Conservation (phyloP, 352 stramenopile species). For the Peronospora destructor region DNA sequence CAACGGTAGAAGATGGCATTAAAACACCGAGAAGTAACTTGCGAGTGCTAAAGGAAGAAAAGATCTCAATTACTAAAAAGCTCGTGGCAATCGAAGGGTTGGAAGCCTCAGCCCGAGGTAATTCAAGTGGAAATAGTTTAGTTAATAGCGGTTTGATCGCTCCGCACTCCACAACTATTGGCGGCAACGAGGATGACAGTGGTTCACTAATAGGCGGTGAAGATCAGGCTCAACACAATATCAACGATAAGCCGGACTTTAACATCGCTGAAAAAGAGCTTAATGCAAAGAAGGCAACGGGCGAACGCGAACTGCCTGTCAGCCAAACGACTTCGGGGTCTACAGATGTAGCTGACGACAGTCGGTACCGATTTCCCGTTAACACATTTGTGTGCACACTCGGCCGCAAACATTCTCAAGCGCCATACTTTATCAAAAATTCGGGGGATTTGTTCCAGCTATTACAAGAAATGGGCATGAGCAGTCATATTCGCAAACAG, state of each 20-base stretch:
- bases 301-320: slow-evolving; percentile 9
- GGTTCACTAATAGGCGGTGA: background rate
- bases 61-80: slow-evolving; percentile 3
- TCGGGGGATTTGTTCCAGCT: slow-evolving; percentile 78
- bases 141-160: slow-evolving; percentile 10
- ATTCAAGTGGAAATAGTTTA: background rate
- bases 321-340: slow-evolving; percentile 28
- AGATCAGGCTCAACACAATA: slow-evolving; percentile 11
- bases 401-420: slow-evolving; percentile 73
- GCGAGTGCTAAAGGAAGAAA: slow-evolving; percentile 8
- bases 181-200: background rate
- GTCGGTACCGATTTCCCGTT: slow-evolving; percentile 63
- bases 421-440: slow-evolving; percentile 85
- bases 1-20: slow-evolving; percentile 49
- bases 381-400: slow-evolving; percentile 84
- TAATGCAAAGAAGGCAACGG: slow-evolving; percentile 2
- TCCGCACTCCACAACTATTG: background rate
- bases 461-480: slow-evolving; percentile 80
- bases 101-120: background rate
- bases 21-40: slow-evolving; percentile 6
- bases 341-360: slow-evolving; percentile 40
- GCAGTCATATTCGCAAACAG: slow-evolving; percentile 69
- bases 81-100: slow-evolving; percentile 1
- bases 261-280: slow-evolving; percentile 12
- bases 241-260: slow-evolving; percentile 9